Base-by-base conservation (phyloP, 1,139 yeast species). In the Meyerozyma elateridarum region DNA sequence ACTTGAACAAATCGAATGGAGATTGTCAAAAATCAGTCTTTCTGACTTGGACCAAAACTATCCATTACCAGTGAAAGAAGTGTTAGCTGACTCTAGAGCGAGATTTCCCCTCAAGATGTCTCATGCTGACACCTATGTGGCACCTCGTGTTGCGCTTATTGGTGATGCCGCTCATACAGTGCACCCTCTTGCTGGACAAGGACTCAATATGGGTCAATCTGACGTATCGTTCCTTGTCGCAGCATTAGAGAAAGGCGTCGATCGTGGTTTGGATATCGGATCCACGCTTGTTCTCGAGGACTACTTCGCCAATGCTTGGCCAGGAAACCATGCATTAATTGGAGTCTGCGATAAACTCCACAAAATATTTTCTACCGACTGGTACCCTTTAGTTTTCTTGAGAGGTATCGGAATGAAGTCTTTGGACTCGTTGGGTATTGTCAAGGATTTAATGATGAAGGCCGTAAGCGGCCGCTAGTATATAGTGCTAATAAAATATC, bases 151-250 rank as follows among this genome's bases (percentile, higher is more conserved):
- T 20, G 98, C 97, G 0, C 64, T 91, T 14, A 83, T 91, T 7
- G 98, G 99, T 14, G 99, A 91, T 58, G 98, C 99, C 1, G 98
- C 97, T 0, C 99, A 91, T 47, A 83, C 97, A 0, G 85, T 95
- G 1, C 98, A 91, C 54, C 98, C 99, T 2, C 67, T 91, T 38
- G 97, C 97, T 2, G 99, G 99, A 4, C 98, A 93, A 59, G 98
- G 99, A 11, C 72, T 91, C 38, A 91, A 91, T 54, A 88, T 91
- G 95, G 98, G 98, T n/a, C 96, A 89, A 54, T 79, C 83, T 21
- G 99, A 91, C 51, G 96, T 85, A 2, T 79, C 79, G 36, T 65
- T 80, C 2, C 66, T 91, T 26, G 77, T 81, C 1, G 63, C 56
- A 1, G 85, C 93, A 0, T 53, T 91, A 26, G 95, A 85, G 44